phyloP scores from a whole-genome alignment of 768 basidiomycete genomes.

The Phylloporus sp. region DNA sequence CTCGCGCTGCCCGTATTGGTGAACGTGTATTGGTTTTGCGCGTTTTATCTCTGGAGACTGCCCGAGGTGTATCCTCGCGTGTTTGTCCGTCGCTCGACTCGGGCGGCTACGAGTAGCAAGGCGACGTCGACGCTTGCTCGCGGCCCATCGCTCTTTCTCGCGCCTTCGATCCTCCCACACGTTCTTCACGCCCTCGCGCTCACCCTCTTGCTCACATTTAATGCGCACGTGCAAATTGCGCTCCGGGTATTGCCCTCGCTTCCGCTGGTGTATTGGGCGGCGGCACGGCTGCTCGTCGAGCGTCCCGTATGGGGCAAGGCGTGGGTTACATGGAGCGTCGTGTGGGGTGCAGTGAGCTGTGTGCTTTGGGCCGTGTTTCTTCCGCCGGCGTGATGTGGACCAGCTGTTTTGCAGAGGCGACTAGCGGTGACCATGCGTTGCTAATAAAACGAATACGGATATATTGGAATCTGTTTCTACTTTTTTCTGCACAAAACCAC shows the following conservation, averaged over 20 bases:
- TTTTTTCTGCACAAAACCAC: conserved; percentile 50
- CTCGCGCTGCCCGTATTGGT: conserved; percentile 68
- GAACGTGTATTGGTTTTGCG: conserved; percentile 36
- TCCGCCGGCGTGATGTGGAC: conserved; percentile 69
- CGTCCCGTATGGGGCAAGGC: conserved; percentile 42
- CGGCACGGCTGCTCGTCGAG: conserved; percentile 58
- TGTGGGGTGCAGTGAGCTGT: conserved; percentile 69
- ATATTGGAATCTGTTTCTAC: conserved; percentile 8
- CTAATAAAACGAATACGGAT: not conserved
- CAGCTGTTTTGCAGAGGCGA: not conserved
- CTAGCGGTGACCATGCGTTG: not conserved
- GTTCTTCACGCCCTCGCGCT: conserved; percentile 67
- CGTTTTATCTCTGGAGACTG: conserved; percentile 20
- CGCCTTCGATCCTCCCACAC: conserved; percentile 54
- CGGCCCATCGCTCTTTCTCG: conserved; percentile 32
- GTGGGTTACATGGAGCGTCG: conserved; percentile 75
- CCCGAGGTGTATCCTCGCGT: conserved; percentile 1
- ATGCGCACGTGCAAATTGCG: conserved; percentile 83
- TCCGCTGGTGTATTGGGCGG: conserved; percentile 83
- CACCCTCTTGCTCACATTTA: conserved; percentile 61
- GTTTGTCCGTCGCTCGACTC: not conserved
- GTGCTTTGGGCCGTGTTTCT: conserved; percentile 82
- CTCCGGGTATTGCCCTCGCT: conserved; percentile 72
- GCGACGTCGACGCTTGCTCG: not conserved
- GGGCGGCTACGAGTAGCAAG: not conserved